These are phyloP conservation scores for Pseudotsuga menziesii DNA, from an alignment of 75 land plant species.

Conservation along the genomic window DNA sequence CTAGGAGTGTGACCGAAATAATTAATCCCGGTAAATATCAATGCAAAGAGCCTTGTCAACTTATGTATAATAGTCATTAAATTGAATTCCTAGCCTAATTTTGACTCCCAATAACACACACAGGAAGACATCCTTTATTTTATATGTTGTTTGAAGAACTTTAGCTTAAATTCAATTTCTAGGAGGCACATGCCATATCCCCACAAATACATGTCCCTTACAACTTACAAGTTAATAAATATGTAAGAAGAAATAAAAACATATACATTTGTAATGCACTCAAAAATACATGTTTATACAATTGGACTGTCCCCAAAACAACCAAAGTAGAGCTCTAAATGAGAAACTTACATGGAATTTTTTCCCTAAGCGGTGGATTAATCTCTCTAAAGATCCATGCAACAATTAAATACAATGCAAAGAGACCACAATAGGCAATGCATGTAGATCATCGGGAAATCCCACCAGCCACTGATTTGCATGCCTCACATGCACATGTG, in stretches of 20 bases:
- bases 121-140: no score
- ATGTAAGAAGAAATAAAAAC: neutral
- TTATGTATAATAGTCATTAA: neutral
- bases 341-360: conserved; percentile 62
- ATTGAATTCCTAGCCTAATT: neutral
- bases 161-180: neutral
- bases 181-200: neutral
- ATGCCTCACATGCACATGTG: conserved; percentile 63
- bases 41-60: conserved; percentile 32
- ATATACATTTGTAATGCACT: neutral
- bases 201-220: neutral
- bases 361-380: conserved; percentile 62
- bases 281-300: neutral
- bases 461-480: conserved; percentile 71
- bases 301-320: neutral
- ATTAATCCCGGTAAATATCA: conserved; percentile 76
- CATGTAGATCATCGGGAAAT: conserved; percentile 80
- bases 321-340: neutral
- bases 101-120: no score
- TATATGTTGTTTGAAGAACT: no score
- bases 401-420: conserved; percentile 64
- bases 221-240: neutral
- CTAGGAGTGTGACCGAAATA: conserved; percentile 45
- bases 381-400: conserved; percentile 85
- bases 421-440: conserved; percentile 87